Evolutionary conservation across 2,329 filamentous ascomycete species (phyloP), one percentile per base, ranked within the genome.

Genomic region (Aureobasidium sp.): DNA sequence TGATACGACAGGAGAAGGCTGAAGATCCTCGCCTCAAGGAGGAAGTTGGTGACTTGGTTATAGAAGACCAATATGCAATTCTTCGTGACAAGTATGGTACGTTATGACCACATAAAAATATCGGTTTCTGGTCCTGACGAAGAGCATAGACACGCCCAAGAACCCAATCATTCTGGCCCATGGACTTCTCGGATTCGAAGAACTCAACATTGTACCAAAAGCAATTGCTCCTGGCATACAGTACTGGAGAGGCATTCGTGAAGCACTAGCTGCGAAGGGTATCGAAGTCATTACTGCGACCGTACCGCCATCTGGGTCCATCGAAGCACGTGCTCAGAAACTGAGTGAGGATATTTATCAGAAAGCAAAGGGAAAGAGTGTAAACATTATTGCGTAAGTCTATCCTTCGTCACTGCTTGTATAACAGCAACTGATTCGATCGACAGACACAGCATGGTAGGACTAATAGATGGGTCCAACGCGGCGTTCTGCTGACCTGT

Each of bases 131-230:
- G 3, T 23, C 10, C 42, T 63, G n/a, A 32, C 17, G n/a, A 39
- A 57, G 48, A 53, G 13, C 20, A 27, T 47, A 23, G 72, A 72
- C 56, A 72, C 74, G 9, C 82, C 79, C 46, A 82, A 82, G 68
- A 70, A 86, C 67, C 82, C 84, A 2, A 80, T 87, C 58, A 79
- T 87, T 53, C 80, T 87, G 10, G 84, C 84, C 5, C 84, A 87
- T 72, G 84, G 84, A n/a, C 76, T 87, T 12, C 74, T 87, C 23
- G 84, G 84, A n/a, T 87, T 87, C 70, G 82, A 86, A 66, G 83
- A 87, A 69, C 71, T 87, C 10, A 81, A 78, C 17, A 74, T 84
- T 5, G 32, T 64, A 5, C 55, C 61, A 1, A 57, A 59, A 15
- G 52, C 50, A 4, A 64, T 71, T 9, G 70, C 86, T 6, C 84